Evolutionary conservation across 2,329 filamentous ascomycete species (phyloP).

Genomic region (Monosporascus sp.): DNA sequence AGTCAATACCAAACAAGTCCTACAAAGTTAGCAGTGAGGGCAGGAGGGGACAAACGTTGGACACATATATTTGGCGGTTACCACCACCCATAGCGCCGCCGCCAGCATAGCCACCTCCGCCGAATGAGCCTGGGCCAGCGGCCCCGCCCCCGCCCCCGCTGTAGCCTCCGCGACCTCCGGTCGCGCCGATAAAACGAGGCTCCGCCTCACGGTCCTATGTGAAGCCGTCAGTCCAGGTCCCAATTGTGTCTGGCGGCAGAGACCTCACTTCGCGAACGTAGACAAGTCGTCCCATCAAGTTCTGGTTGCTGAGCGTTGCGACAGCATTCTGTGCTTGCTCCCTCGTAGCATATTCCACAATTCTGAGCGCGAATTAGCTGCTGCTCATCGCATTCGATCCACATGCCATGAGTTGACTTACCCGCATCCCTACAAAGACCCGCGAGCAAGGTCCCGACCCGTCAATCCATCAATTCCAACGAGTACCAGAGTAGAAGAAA

Average conservation of each 20-base stretch:
- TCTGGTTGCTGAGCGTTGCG: slow-evolving; percentile 97
- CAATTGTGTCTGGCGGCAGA: slow-evolving; percentile 6
- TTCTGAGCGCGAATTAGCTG: slow-evolving; percentile 48
- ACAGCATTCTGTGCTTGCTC: slow-evolving; percentile 98
- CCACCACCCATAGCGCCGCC: slow-evolving; percentile 47
- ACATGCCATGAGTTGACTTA: slow-evolving; percentile 48
- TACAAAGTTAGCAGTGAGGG: slow-evolving; percentile 11
- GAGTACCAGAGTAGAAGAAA: slow-evolving; percentile 56
- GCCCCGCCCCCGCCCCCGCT: slow-evolving; percentile 46
- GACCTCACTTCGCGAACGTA: slow-evolving; percentile 88
- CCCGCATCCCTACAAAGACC: slow-evolving; percentile 99
- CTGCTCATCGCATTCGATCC: neutral
- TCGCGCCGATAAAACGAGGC: slow-evolving; percentile 84
- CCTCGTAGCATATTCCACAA: slow-evolving; percentile 99
- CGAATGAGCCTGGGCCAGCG: slow-evolving; percentile 46
- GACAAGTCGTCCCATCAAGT: slow-evolving; percentile 95
- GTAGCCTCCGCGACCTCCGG: slow-evolving; percentile 51
- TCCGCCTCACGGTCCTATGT: slow-evolving; percentile 91
- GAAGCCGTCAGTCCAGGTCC: slow-evolving; percentile 15
- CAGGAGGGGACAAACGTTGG: slow-evolving; percentile 76
- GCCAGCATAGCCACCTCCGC: slow-evolving; percentile 43
- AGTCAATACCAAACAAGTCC: slow-evolving; percentile 21
- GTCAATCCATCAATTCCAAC: slow-evolving; percentile 98
- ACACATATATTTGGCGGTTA: slow-evolving; percentile 90
- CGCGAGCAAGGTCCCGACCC: slow-evolving; percentile 87